Conservation (phyloP, 1,284 basidiomycete genomes). For the Ustilago hordei region DNA sequence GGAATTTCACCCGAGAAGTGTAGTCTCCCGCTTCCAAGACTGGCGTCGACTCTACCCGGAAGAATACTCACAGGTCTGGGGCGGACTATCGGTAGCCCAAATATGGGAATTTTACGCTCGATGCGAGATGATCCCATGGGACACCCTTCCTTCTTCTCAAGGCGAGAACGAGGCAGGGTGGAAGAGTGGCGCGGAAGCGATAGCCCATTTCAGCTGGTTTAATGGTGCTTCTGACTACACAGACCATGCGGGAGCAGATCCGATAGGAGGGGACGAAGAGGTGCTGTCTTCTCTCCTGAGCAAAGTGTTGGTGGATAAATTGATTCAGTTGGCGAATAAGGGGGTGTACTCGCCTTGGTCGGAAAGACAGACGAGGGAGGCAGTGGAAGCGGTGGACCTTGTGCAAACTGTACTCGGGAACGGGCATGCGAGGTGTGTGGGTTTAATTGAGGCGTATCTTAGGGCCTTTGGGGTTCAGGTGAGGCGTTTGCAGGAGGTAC, state of each 20-base stretch:
- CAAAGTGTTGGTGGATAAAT: constrained; percentile 48
- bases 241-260: background rate
- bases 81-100: constrained; percentile 59
- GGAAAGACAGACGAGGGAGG: constrained; percentile 25
- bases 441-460: constrained; percentile 29
- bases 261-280: constrained; percentile 61
- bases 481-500: constrained; percentile 14
- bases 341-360: constrained; percentile 57
- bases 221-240: constrained; percentile 21
- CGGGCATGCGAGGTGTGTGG: constrained; percentile 26
- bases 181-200: constrained; percentile 3
- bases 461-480: constrained; percentile 11
- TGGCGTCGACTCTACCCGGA: constrained; percentile 55
- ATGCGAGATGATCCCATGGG: constrained; percentile 52
- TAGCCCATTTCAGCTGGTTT: constrained; percentile 32
- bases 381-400: constrained; percentile 39
- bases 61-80: constrained; percentile 64
- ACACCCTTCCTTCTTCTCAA: constrained; percentile 23
- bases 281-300: constrained; percentile 41
- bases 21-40: constrained; percentile 56
- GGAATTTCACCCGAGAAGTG: constrained; percentile 45
- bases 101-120: constrained; percentile 66
- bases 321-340: constrained; percentile 27
- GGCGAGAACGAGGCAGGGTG: constrained; percentile 15
- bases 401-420: constrained; percentile 41